Evolutionary conservation across 2,329 filamentous ascomycete genomes (phyloP).

Genomic region (Neofusicoccum umdonicola): DNA sequence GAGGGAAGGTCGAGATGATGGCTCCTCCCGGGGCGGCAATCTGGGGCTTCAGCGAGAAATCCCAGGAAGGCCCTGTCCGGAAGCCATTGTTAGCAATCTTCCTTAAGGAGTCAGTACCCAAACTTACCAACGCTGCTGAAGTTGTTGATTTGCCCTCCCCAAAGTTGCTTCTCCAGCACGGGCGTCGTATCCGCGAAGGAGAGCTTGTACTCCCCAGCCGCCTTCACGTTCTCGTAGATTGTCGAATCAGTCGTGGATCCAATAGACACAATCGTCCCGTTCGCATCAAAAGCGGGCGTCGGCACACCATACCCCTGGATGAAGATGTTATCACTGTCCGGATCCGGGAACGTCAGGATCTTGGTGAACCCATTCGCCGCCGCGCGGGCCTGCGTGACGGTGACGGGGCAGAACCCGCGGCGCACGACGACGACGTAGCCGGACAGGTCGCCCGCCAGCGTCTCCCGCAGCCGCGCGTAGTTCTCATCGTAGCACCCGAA

Average conservation of each 20-base stretch:
- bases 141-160: not conserved
- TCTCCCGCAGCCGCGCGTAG: not conserved
- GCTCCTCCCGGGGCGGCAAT: constrained; percentile 56
- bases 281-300: not conserved
- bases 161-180: not conserved
- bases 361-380: not conserved
- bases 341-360: not conserved
- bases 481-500: not conserved
- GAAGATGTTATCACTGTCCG: not conserved
- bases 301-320: not conserved
- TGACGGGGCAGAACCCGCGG: not conserved
- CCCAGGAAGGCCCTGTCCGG: constrained; percentile 55
- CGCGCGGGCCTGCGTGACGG: not conserved
- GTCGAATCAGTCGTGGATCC: not conserved
- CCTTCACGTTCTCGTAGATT: not conserved
- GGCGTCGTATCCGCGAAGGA: not conserved
- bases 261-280: not conserved
- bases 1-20: constrained; percentile 58
- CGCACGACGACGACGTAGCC: not conserved
- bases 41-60: constrained; percentile 57
- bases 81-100: not conserved
- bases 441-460: not conserved
- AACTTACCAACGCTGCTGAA: not conserved
- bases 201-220: not conserved
- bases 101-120: too few species aligned